Base-by-base conservation (phyloP, 345 rosid species). In the Eucalyptus shirleyi region DNA sequence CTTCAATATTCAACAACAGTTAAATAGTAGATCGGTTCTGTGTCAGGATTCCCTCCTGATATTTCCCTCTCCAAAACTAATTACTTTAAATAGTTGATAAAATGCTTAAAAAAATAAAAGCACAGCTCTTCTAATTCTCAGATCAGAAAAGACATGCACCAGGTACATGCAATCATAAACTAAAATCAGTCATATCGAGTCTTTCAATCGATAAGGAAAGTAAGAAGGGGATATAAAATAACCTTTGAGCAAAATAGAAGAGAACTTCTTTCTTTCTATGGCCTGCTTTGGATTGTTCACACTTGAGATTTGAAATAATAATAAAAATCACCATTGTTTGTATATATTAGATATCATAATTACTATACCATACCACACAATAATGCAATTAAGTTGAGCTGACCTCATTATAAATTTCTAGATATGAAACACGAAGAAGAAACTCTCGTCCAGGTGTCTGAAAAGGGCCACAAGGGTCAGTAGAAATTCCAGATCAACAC, bases 331-430 rank as follows among this genome's bases (percentile, higher is more conserved):
- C 83, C 83, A 37, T 77, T 21, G 28, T 21, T 37, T 23, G 83
- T 37, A 11, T 77, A 37, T 37, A 37, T 37, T 37, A 77, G 83
- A 37, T 24, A 77, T 77, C 16, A 37, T 37, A 72, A 72, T 34
- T 72, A 21, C 45, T 72, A 37, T 10, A 72, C 45, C 82, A 72
- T 19, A 72, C 26, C 15, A 12, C 83, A 37, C 15, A 77, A 88
- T 18, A 88, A 19, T 65, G 47, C 49, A 28, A 86, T 30, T 67
- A 90, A 88, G 56, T 88, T 26, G 86, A 47, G 56, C 94, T 91
- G 82, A 96, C 99, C 99, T 96, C 98, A 87, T 98, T 98, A 93
- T 98, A 98, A 87, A 98, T 98, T 92, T 98, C 99, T 88, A 98
- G 92, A 92, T 98, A 98, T n/a, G 99, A 98, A 91, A 98, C 98